Conservation (phyloP, 225 moss, liverwort and hornwort species). For the Neckera pumila region DNA sequence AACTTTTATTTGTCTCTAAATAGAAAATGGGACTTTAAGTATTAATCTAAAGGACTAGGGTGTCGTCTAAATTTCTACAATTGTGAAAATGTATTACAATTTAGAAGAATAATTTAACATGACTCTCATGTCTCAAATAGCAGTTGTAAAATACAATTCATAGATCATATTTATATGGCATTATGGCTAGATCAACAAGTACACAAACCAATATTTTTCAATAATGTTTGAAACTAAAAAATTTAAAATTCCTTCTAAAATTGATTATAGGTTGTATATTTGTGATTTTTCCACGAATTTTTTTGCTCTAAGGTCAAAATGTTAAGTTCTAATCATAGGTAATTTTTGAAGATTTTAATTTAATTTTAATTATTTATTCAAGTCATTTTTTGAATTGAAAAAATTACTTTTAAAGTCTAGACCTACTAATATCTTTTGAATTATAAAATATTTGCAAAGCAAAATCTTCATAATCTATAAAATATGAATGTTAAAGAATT, state of each 20-base stretch:
- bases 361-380: background rate
- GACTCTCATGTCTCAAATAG: no score
- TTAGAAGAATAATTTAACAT: background rate
- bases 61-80: background rate
- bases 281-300: background rate
- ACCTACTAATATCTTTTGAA: background rate
- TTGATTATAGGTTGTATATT: background rate
- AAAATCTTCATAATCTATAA: background rate
- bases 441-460: background rate
- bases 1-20: fast-evolving
- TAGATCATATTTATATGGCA: background rate
- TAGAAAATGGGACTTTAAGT: background rate
- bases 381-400: background rate
- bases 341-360: background rate
- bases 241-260: background rate
- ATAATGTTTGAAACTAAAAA: background rate
- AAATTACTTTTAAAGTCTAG: fast-evolving
- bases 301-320: fast-evolving
- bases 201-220: background rate
- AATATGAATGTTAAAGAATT: background rate
- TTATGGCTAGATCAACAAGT: fast-evolving
- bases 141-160: background rate
- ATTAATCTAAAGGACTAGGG: fast-evolving
- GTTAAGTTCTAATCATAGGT: background rate
- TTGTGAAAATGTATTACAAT: background rate